These are phyloP conservation scores for Cercospora zeae-maydis DNA, from an alignment of 2,329 filamentous ascomycete species.

Conservation along the genomic window DNA sequence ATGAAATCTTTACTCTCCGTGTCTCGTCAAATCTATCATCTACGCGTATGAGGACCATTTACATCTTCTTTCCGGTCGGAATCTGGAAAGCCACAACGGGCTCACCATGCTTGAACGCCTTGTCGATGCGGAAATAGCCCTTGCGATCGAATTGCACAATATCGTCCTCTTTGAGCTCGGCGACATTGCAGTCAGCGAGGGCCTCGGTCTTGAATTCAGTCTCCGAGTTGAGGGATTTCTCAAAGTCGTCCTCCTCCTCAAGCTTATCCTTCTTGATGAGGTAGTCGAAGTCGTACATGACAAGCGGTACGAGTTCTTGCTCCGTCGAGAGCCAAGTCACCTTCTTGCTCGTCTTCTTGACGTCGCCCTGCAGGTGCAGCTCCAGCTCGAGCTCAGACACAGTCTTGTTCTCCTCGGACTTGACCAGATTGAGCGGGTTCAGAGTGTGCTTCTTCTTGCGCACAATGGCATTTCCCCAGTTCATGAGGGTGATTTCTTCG, in stretches of 20 bases:
- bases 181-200: constrained; percentile 76
- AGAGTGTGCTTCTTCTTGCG: constrained; percentile 53
- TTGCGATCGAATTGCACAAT: constrained; percentile 94
- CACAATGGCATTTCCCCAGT: constrained; percentile 88
- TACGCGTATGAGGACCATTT: background rate
- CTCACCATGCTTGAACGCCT: constrained; percentile 55
- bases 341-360: constrained; percentile 95
- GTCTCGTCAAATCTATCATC: background rate
- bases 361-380: constrained; percentile 86
- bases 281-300: constrained; percentile 93
- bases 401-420: constrained; percentile 50
- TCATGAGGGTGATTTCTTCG: constrained; percentile 95
- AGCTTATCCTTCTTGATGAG: constrained; percentile 93
- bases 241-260: constrained; percentile 79
- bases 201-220: constrained; percentile 73
- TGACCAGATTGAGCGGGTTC: constrained; percentile 47
- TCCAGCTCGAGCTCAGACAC: constrained; percentile 73
- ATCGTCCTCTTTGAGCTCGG: constrained; percentile 74
- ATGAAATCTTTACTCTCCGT: background rate
- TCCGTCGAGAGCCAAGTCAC: constrained; percentile 84
- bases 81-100: constrained; percentile 65
- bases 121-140: constrained; percentile 85
- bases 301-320: constrained; percentile 73
- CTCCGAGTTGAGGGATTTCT: constrained; percentile 74
- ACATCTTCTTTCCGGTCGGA: constrained; percentile 58